Base-by-base conservation (phyloP, 2,329 filamentous ascomycete species). In the Pseudocercospora fijiensis region DNA sequence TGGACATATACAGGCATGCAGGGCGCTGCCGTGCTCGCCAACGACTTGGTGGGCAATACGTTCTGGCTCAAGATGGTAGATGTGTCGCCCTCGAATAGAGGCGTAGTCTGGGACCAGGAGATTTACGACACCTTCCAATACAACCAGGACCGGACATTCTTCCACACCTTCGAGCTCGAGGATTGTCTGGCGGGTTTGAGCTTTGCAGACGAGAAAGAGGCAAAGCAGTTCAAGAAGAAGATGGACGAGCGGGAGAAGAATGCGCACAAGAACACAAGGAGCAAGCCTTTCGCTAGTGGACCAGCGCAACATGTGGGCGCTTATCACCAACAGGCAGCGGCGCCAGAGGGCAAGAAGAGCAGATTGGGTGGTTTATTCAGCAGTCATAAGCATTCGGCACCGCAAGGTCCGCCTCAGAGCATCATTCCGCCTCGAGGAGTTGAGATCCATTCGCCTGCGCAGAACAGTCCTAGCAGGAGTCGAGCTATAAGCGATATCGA, bases 41-140 rank as follows among this genome's bases (percentile, higher is more conserved):
- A 98, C 77, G 95, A 99, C 76, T 80, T 96, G 43, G 92, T 98
- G 27, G 95, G 95, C 69, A 90, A 96, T 77, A 97, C 95, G 0
- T 96, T 93, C 79, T 99, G 94, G 92, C 82, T 99, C 71, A 99
- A 99, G 82, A 83, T 99, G 80, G 95, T 99, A 58, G 95, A 99
- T 77, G 88, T 99, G 62, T 97, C 92, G 89, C 85, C 91, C 62
- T 83, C 89, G 57, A 88, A 87, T 75, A 86, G 90, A 75, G 93
- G 94, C 63, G 92, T 97, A 57, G 89, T 97, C 73, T 97, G 92
- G 92, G 93, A 96, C 74, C 94, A 98, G 80, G 95, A 99, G 79
- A 92, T 99, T 72, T 99, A 96, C 80, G 94, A 99, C 71, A 88
- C 88, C 57, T 98, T 96, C 84, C 83, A 84, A 67, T 99, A 98